Evolutionary conservation across 352 stramenopile genomes (phyloP).

Genomic region (Globisporangium carolinianum): DNA sequence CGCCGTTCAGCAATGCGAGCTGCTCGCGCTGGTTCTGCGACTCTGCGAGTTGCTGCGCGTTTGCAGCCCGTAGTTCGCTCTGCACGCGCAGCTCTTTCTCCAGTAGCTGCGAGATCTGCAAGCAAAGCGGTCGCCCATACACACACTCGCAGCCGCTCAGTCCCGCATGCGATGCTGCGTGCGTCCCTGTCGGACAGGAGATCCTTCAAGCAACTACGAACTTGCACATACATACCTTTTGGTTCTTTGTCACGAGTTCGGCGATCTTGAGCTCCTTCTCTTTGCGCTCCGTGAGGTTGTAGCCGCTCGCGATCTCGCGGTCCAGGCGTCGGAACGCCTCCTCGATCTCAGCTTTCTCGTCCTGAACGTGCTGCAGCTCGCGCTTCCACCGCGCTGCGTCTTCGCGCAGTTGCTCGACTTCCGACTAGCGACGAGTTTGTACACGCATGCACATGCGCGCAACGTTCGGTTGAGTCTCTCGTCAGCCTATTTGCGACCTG

Average conservation of each 20-base stretch:
- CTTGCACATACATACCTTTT: slow-evolving; percentile 18
- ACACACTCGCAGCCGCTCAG: no score
- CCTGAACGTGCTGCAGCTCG: slow-evolving; percentile 29
- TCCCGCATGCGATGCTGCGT: not conserved
- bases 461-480: not conserved
- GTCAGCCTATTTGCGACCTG: not conserved
- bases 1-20: slow-evolving; percentile 27
- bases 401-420: slow-evolving; percentile 22
- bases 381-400: slow-evolving; percentile 16
- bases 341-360: slow-evolving; percentile 36
- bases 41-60: slow-evolving; percentile 20
- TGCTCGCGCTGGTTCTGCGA: slow-evolving; percentile 26
- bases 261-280: slow-evolving; percentile 59
- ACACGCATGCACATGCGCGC: not conserved
- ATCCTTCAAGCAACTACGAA: not conserved
- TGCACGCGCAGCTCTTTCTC: slow-evolving; percentile 41
- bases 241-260: slow-evolving; percentile 51
- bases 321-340: slow-evolving; percentile 45
- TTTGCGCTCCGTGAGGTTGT: slow-evolving; percentile 47
- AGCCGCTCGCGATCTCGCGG: slow-evolving; percentile 42
- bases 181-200: no score
- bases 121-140: not conserved
- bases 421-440: not conserved
- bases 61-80: slow-evolving; percentile 21
- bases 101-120: slow-evolving; percentile 40